Base-by-base conservation (phyloP, 768 basidiomycete genomes). In the Gymnopilus dilepis region DNA sequence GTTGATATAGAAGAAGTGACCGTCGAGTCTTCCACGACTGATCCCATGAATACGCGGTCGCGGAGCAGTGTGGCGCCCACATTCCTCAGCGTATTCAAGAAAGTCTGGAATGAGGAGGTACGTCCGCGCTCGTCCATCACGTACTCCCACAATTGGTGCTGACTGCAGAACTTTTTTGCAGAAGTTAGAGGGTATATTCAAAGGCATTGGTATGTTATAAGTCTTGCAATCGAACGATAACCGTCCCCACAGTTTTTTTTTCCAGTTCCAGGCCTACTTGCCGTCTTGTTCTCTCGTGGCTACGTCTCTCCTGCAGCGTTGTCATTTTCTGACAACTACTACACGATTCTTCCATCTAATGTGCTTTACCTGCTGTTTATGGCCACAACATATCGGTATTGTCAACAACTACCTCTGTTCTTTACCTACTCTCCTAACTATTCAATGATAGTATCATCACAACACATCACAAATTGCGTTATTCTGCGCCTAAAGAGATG, bases 121-220 rank as follows among this genome's bases (percentile, higher is more conserved):
- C 19, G 59, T 17, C 9, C 2, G 19, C 7, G 6, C 19, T 8
- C 5, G 17, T 22, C 5, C 19, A 26, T 2, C 7, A 28, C 17
- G 31, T 24, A 26, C 9, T 17, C 22, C 15, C 7, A 37, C 12
- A n/a, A n/a, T n/a, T n/a, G n/a, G n/a, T n/a, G n/a, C n/a, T n/a
- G n/a, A n/a, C n/a, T n/a, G n/a, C n/a, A n/a, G 17, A n/a, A 22
- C n/a, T 4, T 42, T 6, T 21, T 53, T 12, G 21, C 24, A 64
- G 63, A 47, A 60, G 21, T 21, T 60, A 30, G 59, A 60, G 34
- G 63, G 63, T n/a, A 12, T 55, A 33, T 57, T 64, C 42, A 60
- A 55, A 50, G 63, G 63, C 21, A 53, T 37, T 37, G 34, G 34
- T 60, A 33, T 47, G 63, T 60, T 21, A 58, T 41, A 3, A 4